Percentiles rank a stretch among this genome's conserved stretches.
These are phyloP conservation scores for Hymenoscyphus albidus DNA, from an alignment of 2,329 filamentous ascomycete genomes.

Conservation along the genomic window DNA sequence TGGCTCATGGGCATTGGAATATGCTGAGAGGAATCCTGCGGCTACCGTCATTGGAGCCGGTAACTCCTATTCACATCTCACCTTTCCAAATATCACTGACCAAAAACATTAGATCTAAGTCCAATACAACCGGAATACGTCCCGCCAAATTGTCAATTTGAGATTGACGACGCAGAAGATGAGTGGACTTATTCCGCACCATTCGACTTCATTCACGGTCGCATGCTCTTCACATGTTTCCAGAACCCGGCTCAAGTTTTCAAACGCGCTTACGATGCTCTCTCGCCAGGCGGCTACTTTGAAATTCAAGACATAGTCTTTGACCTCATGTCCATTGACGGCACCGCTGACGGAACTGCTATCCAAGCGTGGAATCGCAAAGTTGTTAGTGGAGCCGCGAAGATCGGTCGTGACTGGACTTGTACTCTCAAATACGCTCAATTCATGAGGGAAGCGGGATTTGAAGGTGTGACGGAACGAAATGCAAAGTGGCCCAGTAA, in stretches of 20 bases:
- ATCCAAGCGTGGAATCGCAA: slow-evolving; percentile 23
- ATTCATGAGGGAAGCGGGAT: slow-evolving; percentile 49
- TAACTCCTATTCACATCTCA: background rate
- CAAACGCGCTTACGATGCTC: slow-evolving; percentile 13
- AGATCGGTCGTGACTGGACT: slow-evolving; percentile 20
- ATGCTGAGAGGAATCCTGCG: slow-evolving; percentile 13
- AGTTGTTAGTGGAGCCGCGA: slow-evolving; percentile 15
- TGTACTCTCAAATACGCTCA: slow-evolving; percentile 35
- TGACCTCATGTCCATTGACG: slow-evolving; percentile 10
- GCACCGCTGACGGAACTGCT: slow-evolving; percentile 9
- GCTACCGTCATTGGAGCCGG: slow-evolving; percentile 14
- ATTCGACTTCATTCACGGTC: slow-evolving; percentile 18
- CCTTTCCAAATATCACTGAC: slow-evolving; percentile 1
- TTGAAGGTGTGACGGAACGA: slow-evolving; percentile 47
- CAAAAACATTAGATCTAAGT: slow-evolving; percentile 10
- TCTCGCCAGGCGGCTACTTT: slow-evolving; percentile 43
- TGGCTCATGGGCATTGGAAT: slow-evolving; percentile 27
- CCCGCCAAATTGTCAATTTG: slow-evolving; percentile 48
- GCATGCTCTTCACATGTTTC: slow-evolving; percentile 17
- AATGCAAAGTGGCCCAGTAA: slow-evolving; percentile 49
- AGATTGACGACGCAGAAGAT: slow-evolving; percentile 49
- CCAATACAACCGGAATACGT: slow-evolving; percentile 17
- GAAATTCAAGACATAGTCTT: slow-evolving; percentile 34
- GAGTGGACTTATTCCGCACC: slow-evolving; percentile 15
- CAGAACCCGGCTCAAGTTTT: slow-evolving; percentile 4